Evolutionary conservation across 108 stramenopile species (phyloP).

Genomic region (Seminavis robusta): DNA sequence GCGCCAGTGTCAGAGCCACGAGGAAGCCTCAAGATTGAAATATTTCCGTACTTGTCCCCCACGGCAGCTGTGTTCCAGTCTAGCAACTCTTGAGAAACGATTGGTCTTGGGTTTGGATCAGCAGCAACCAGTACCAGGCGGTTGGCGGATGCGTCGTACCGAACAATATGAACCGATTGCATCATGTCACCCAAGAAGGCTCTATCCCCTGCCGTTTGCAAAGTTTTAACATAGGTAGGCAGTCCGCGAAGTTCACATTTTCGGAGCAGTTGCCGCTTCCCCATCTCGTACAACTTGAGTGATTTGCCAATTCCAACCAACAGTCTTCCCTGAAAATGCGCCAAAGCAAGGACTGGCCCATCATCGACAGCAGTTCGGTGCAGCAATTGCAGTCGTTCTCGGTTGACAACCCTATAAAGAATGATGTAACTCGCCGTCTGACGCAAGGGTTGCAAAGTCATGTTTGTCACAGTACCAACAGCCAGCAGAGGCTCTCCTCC

Average conservation of each 20-base stretch:
- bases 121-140: slow-evolving; percentile 85
- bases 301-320: slow-evolving; percentile 89
- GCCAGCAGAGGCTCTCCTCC: slow-evolving; percentile 93
- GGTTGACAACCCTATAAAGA: slow-evolving; percentile 83
- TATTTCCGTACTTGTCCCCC: slow-evolving; percentile 96
- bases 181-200: slow-evolving; percentile 89
- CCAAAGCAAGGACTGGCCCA: slow-evolving; percentile 86
- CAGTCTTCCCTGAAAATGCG: slow-evolving; percentile 91
- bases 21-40: slow-evolving; percentile 88
- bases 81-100: slow-evolving; percentile 85
- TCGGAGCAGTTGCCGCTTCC: slow-evolving; percentile 94
- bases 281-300: slow-evolving; percentile 94
- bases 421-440: slow-evolving; percentile 64
- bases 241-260: slow-evolving; percentile 91
- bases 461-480: slow-evolving; percentile 89
- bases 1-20: slow-evolving; percentile 72
- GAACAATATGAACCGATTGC: slow-evolving; percentile 87
- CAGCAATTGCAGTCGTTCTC: slow-evolving; percentile 84
- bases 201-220: slow-evolving; percentile 87
- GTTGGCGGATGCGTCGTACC: slow-evolving; percentile 86
- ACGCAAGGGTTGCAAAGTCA: slow-evolving; percentile 85
- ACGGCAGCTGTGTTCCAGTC: slow-evolving; percentile 97
- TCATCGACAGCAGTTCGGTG: slow-evolving; percentile 94
- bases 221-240: slow-evolving; percentile 83
- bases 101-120: slow-evolving; percentile 83